Evolutionary conservation across 345 rosid genomes (phyloP).

Genomic region (Eucalyptus fibrosa): DNA sequence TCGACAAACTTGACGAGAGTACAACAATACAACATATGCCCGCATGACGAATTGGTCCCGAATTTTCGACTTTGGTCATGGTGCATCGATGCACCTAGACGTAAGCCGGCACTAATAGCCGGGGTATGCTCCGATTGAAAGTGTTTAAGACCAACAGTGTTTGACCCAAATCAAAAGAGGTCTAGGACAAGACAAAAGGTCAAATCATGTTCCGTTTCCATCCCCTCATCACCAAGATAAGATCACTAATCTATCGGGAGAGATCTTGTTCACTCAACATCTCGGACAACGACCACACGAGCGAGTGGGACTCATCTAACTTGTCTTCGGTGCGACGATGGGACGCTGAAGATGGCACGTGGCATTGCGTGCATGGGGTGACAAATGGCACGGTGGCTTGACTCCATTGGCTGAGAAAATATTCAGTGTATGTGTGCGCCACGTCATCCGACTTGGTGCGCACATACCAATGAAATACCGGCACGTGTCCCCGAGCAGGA

Average conservation of each 20-base stretch:
- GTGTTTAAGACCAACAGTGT: not conserved
- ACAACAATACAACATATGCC: not conserved
- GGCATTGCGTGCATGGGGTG: not conserved
- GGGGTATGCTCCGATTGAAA: too few relatives aligned
- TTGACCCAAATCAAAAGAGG: not conserved
- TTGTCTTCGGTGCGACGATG: not conserved
- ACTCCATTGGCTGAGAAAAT: not conserved
- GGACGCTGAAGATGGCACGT: not conserved
- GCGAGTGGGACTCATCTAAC: not conserved
- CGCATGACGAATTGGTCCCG: not conserved
- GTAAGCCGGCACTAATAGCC: not conserved
- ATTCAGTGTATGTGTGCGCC: too few relatives aligned
- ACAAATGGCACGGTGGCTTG: not conserved
- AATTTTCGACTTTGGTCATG: not conserved
- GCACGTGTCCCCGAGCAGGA: too few relatives aligned
- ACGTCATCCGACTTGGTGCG: too few relatives aligned
- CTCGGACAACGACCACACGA: not conserved
- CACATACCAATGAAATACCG: too few relatives aligned
- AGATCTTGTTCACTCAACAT: not conserved
- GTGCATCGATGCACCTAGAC: not conserved
- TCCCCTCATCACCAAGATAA: not conserved
- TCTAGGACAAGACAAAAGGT: not conserved
- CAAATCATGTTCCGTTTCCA: not conserved
- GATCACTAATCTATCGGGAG: not conserved
- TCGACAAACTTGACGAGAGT: not conserved